A percentile compares a stretch with the other conserved stretches of the same genome.
Conservation (phyloP, 176 grass and related monocot species). For the Dendrocalamus sinicus region DNA sequence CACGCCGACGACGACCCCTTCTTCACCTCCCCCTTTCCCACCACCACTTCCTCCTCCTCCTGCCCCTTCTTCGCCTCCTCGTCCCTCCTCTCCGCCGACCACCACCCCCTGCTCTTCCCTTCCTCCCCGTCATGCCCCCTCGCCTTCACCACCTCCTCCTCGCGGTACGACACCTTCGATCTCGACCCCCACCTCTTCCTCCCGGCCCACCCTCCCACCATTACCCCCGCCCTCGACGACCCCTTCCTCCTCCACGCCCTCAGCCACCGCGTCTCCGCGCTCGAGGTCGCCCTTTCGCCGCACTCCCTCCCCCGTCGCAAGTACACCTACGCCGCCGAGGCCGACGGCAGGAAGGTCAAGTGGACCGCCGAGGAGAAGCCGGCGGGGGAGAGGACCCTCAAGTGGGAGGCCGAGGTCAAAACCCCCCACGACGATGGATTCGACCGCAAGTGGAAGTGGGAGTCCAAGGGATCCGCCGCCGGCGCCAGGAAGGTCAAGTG, state of each 20-base stretch:
- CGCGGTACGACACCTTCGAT: constrained; percentile 29
- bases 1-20: constrained; percentile 1
- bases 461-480: constrained; percentile 39
- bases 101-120: not conserved
- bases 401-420: constrained; percentile 67
- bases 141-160: constrained; percentile 10
- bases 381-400: constrained; percentile 45
- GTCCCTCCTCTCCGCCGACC: constrained; percentile 15
- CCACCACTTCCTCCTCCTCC: not conserved
- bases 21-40: not conserved
- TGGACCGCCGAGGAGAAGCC: constrained; percentile 69
- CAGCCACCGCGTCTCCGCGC: constrained; percentile 59
- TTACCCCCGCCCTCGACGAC: not conserved
- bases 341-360: constrained; percentile 71
- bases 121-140: constrained; percentile 46
- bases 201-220: constrained; percentile 25
- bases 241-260: constrained; percentile 59
- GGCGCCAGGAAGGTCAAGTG: constrained; percentile 64
- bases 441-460: constrained; percentile 87
- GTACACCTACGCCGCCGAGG: constrained; percentile 70
- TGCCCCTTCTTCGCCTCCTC: not conserved
- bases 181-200: constrained; percentile 34
- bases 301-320: constrained; percentile 34
- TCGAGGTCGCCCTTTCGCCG: constrained; percentile 62
- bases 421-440: constrained; percentile 66